Evolutionary conservation across 2,329 filamentous ascomycete genomes (phyloP), one percentile per base, ranked within the genome.

Genomic region (Ilyonectria sp.): DNA sequence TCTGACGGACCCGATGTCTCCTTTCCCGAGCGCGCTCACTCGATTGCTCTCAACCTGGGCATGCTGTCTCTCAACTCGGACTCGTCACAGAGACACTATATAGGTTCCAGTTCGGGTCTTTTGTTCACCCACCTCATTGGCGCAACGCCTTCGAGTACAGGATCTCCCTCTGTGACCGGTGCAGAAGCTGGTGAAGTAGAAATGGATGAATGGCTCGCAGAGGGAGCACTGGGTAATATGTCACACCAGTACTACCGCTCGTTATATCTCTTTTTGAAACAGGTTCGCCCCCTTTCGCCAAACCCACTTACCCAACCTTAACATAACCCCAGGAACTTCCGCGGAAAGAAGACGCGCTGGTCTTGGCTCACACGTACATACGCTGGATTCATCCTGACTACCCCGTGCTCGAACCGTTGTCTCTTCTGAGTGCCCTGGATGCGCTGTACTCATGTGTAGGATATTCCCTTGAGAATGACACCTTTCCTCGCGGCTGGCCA

Each of bases 61-160:
- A 77, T 81, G 72, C 69, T 82, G 9, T 80, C 80, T 2, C 73
- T 82, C 11, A 79, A 81, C 53, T 79, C 80, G 0, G 80, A 82
- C 57, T 78, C 78, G 1, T 71, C 74, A n/a, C 80, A 81, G 35
- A 75, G 74, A 44, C 79, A 81, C 50, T 82, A 82, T 58, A 73
- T 81, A 4, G 80, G 80, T 4, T 81, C 80, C 1, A 81, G 79
- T 2, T 81, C 80, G 2, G 80, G 80, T 0, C 71, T 79, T 1
- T 68, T 82, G 0, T 81, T 82, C 62, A 76, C 79, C 0, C 77
- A 69, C 17, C 67, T 76, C 3, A 70, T 76, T n/a, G 73, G 74
- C 6, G 71, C 62, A 6, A 69, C 67, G 6, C 72, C 69, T 13
- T 60, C 63, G 6, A 69, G 63, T 26, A 55, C 70, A 7, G 60